phyloP scores from a whole-genome alignment of 352 stramenopile species.

The Ochromonadaceae sp. region DNA sequence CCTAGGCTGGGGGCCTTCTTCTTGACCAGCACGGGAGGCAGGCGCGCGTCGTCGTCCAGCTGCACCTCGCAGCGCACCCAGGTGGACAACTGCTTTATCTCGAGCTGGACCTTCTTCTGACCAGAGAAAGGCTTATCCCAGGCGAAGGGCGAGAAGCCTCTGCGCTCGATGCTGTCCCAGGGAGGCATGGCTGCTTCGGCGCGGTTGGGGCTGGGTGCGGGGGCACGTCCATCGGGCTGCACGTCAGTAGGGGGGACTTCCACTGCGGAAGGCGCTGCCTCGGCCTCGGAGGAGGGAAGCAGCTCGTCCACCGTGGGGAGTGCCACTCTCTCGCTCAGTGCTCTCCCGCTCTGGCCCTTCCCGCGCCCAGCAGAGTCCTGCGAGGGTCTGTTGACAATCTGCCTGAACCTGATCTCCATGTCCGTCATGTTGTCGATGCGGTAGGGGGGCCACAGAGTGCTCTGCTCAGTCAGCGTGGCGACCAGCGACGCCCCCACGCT shows the following conservation, averaged over 20 bases:
- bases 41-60: not conserved
- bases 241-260: not conserved
- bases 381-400: constrained; percentile 33
- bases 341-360: too few species aligned
- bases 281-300: too few species aligned
- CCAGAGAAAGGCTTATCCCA: constrained; percentile 43
- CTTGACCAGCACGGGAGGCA: not conserved
- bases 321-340: too few species aligned
- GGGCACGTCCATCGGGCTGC: not conserved
- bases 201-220: not conserved
- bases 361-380: too few species aligned
- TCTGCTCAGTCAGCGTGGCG: constrained; percentile 60
- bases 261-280: too few species aligned
- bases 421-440: constrained; percentile 74
- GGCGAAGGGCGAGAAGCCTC: constrained; percentile 55
- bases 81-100: not conserved
- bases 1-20: not conserved
- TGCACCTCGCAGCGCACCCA: not conserved
- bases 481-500: constrained; percentile 60
- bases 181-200: constrained; percentile 9
- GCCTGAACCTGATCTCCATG: constrained; percentile 63
- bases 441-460: constrained; percentile 60
- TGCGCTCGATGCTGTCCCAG: constrained; percentile 52
- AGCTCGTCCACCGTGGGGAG: too few species aligned
- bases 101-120: not conserved